phyloP scores from a whole-genome alignment of 257 asterid genomes.

The Solanum raphanifolium region DNA sequence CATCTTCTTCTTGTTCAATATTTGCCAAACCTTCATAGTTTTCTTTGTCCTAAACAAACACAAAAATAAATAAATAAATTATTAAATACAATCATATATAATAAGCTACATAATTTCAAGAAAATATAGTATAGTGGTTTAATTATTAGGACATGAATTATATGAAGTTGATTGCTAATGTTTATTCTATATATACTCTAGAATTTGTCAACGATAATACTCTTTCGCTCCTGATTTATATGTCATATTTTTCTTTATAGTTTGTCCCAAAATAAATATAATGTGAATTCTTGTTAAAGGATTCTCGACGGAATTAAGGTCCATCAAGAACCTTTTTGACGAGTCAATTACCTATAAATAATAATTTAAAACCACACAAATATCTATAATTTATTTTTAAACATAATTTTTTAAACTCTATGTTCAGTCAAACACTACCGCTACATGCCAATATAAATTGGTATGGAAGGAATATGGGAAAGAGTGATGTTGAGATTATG shows the following conservation, averaged over 20 bases:
- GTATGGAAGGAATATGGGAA: neutral
- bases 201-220: neutral
- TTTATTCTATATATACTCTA: neutral
- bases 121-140: neutral
- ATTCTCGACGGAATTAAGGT: neutral
- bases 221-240: neutral
- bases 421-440: neutral
- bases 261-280: too few species aligned
- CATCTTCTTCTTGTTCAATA: slow-evolving; percentile 29
- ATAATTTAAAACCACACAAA: neutral
- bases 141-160: neutral
- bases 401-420: neutral
- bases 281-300: neutral
- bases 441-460: neutral
- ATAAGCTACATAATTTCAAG: neutral
- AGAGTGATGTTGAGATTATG: neutral
- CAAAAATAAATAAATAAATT: neutral
- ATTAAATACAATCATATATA: neutral
- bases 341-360: neutral
- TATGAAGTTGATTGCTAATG: slow-evolving; percentile 8
- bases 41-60: slow-evolving; percentile 21
- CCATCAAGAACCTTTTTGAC: neutral
- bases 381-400: neutral
- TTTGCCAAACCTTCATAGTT: slow-evolving; percentile 12
- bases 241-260: neutral